Evolutionary conservation across 2,329 filamentous ascomycete genomes (phyloP), one percentile per base, ranked within the genome.

Genomic region (Clonostachys chloroleuca): DNA sequence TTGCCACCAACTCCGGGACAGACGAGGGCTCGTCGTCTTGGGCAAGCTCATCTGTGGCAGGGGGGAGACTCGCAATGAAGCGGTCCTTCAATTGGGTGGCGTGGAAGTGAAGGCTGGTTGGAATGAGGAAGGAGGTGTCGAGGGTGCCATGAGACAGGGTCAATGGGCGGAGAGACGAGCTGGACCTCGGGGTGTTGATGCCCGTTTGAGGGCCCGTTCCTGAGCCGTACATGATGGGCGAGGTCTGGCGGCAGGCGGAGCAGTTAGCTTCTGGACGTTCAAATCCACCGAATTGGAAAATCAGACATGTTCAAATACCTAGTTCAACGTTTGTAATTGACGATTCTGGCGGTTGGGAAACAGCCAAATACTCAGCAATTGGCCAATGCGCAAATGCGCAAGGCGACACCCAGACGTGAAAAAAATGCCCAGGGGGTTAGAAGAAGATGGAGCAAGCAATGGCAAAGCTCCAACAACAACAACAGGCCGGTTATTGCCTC

Each of bases 21-120:
- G 95, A 99, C 36, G 94, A 97, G n/a, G 94, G 94, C 76, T 99
- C 95, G 59, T 99, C 94, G 75, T 99, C 95, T 65, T 92, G 91
- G 51, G 94, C 95, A 54, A 97, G 83, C 76, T 99, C 94, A 66
- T 99, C 94, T 65, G 95, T 99, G 49, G 94, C 89, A 60, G 85
- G 78, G 46, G 95, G 95, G 57, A 99, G 80, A 54, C 85, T 90
- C 43, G 88, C 80, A 55, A 84, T 81, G 73, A 99, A 99, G 56
- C 84, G 81, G 59, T 96, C 92, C 77, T 92, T 95, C 64, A 97
- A 79, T 74, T 96, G 89, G 51, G 91, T 87, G 59, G 94, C 94
- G 69, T 94, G 92, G 77, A 95, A 99, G 73, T 99, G 94, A 54
- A 96, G 83, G 61, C 85, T 89, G 58, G 94, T 97, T 49, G 94